phyloP scores from a whole-genome alignment of 163 green algal species.

The Scenedesmus sp. region DNA sequence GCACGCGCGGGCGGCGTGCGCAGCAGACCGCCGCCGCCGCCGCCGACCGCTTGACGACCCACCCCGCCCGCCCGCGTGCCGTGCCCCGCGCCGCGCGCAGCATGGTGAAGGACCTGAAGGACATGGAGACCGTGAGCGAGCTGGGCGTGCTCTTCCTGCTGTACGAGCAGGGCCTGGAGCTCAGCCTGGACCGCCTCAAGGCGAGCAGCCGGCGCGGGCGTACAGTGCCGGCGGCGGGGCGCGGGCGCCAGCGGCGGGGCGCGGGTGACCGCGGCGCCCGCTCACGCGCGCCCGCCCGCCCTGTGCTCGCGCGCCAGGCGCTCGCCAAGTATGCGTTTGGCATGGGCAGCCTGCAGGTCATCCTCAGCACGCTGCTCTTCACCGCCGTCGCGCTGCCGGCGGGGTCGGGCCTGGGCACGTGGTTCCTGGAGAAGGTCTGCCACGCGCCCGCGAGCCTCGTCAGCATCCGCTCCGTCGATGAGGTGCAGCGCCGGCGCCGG shows the following conservation, averaged over 20 bases:
- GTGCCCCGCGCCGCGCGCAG: slow-evolving; percentile 43
- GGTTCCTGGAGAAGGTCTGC: slow-evolving; percentile 81
- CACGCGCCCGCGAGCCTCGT: slow-evolving; percentile 72
- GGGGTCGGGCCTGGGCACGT: slow-evolving; percentile 81
- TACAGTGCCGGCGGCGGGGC: background rate
- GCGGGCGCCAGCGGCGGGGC: background rate
- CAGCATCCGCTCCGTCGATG: slow-evolving; percentile 85
- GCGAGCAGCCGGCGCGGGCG: background rate
- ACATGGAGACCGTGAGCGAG: slow-evolving; percentile 92
- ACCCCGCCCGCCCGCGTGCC: background rate
- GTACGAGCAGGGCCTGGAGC: slow-evolving; percentile 98
- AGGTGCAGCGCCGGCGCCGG: slow-evolving; percentile 58
- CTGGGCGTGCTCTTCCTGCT: slow-evolving; percentile 94
- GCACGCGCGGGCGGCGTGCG: background rate
- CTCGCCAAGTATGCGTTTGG: slow-evolving; percentile 97
- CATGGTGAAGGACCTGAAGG: slow-evolving; percentile 69
- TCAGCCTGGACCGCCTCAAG: slow-evolving; percentile 91
- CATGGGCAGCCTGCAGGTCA: slow-evolving; percentile 87
- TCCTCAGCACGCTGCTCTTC: slow-evolving; percentile 83
- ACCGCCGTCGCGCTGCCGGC: slow-evolving; percentile 81
- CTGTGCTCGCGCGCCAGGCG: slow-evolving; percentile 54
- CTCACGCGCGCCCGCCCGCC: background rate
- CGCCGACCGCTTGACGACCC: background rate
- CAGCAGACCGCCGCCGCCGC: background rate
- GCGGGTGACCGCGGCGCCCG: background rate